Evolutionary conservation across 2,329 filamentous ascomycete genomes (phyloP).

Genomic region (Cladophialophora immunda): DNA sequence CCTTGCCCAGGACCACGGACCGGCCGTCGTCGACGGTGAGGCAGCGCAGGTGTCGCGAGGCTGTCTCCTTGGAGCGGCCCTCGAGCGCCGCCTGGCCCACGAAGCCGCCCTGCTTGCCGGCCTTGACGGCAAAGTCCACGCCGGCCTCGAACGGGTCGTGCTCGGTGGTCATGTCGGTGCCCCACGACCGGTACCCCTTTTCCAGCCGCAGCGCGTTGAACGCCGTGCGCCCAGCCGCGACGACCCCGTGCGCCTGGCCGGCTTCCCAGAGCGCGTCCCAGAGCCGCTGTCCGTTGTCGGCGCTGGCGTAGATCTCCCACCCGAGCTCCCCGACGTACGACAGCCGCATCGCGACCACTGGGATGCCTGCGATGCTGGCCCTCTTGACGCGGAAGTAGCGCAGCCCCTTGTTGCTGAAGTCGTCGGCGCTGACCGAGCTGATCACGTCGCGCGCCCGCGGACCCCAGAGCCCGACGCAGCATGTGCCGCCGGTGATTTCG

Average conservation of each 20-base stretch:
- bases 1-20: slow-evolving; percentile 68
- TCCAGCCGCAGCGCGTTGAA: slow-evolving; percentile 68
- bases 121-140: slow-evolving; percentile 60
- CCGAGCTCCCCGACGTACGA: slow-evolving; percentile 70
- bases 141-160: slow-evolving; percentile 69
- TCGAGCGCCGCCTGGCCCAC: slow-evolving; percentile 62
- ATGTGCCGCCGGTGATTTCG: slow-evolving; percentile 68
- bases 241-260: slow-evolving; percentile 63
- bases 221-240: slow-evolving; percentile 66
- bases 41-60: slow-evolving; percentile 51
- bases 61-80: slow-evolving; percentile 50
- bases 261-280: slow-evolving; percentile 68
- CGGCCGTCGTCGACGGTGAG: slow-evolving; percentile 64
- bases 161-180: slow-evolving; percentile 67
- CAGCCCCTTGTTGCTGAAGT: slow-evolving; percentile 48
- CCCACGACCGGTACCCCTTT: slow-evolving; percentile 66
- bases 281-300: slow-evolving; percentile 65
- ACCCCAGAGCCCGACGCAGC: slow-evolving; percentile 70
- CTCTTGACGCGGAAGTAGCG: slow-evolving; percentile 62
- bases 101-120: slow-evolving; percentile 48
- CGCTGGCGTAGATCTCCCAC: slow-evolving; percentile 69
- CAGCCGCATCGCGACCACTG: slow-evolving; percentile 64
- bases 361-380: slow-evolving; percentile 62
- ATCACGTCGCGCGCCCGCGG: slow-evolving; percentile 65
- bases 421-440: slow-evolving; percentile 44